Percentiles rank a stretch among this genome's conserved stretches.
These are phyloP conservation scores for Backusella mclennaniae DNA, from an alignment of 192 early-diverging fungal genomes.

Conservation along the genomic window DNA sequence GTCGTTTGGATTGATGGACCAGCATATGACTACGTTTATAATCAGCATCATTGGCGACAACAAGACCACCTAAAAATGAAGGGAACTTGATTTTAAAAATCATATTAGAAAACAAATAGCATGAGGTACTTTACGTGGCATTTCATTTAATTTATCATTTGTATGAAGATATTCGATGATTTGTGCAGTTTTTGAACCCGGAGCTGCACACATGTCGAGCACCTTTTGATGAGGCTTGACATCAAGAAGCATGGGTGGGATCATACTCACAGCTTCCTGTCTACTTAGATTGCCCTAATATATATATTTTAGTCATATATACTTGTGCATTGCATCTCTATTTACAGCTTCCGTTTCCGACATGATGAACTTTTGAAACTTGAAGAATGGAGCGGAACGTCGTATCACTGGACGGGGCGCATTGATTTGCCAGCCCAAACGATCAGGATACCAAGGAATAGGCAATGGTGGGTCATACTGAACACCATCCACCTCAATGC, in stretches of 20 bases:
- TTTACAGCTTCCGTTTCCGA: conserved; percentile 88
- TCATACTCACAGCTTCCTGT: conserved; percentile 98
- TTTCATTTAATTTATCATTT: conserved; percentile 49
- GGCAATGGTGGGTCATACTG: conserved; percentile 72
- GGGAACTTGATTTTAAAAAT: not conserved
- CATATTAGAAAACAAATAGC: too few relatives aligned
- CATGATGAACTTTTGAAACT: conserved; percentile 93
- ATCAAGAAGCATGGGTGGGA: conserved; percentile 88
- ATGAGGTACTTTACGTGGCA: conserved; percentile 43
- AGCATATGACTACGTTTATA: conserved; percentile 89
- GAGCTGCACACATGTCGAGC: conserved; percentile 96
- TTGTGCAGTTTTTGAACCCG: conserved; percentile 98
- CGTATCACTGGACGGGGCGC: conserved; percentile 72
- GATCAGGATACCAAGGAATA: conserved; percentile 89
- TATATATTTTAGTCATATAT: not conserved
- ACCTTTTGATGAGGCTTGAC: conserved; percentile 76
- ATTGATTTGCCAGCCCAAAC: conserved; percentile 85
- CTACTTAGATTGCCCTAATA: conserved; percentile 86
- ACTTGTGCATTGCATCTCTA: not conserved
- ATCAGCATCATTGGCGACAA: conserved; percentile 95
- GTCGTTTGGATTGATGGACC: conserved; percentile 92
- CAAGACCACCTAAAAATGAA: conserved; percentile 60
- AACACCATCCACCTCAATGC: conserved; percentile 70
- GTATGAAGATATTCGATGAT: conserved; percentile 76
- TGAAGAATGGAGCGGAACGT: conserved; percentile 67